Evolutionary conservation across 2,329 filamentous ascomycete species (phyloP), one percentile per base, ranked within the genome.

Genomic region (Paracorniculantispora psalliotae): DNA sequence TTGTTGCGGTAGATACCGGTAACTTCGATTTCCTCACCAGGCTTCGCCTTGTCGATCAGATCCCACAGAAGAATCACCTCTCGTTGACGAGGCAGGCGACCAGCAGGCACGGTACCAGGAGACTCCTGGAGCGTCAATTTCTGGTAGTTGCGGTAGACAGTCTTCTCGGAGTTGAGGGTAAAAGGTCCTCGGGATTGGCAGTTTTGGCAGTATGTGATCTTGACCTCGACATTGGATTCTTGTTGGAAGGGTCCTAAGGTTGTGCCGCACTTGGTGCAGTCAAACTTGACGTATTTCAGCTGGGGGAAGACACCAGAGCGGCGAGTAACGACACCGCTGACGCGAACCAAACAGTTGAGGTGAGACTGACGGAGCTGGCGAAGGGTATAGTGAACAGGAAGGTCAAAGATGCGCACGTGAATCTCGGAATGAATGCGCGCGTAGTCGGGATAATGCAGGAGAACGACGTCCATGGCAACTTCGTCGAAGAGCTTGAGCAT

Each of bases 1-100:
- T 96, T 97, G 79, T 99, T 99, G 67, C 92, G 88, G 77, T 99
- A 99, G 66, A 96, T 90, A 63, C 94, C 94, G 8, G 92, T 97
- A 10, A 99, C 87, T 70, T 99, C 94, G 59, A 99, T 92, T 71
- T 99, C 96, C 74, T 99, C 94, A 59, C 94, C 94, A 28, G 94
- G 94, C 77, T 99, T 99, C 44, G 93, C 93, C 63, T 85, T 90
- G 74, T 99, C 94, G 65, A 99, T 99, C 57, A 99, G 81, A 76
- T 99, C 94, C 85, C 94, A 97, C 2, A 99, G 84, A 13, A 99
- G 83, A 63, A 99, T 92, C 39, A 99, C 93, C 71, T 99, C 94
- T 56, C 94, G 86, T 69, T 94, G 90, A 57, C 96, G 89, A 3
- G 94, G 94, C 49, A 99, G 83, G 73, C 94, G 92, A 68, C 94